Percentiles rank a stretch among this genome's conserved stretches.
phyloP scores from a whole-genome alignment of 805 yeast species.

The Kuraishia floccosa region DNA sequence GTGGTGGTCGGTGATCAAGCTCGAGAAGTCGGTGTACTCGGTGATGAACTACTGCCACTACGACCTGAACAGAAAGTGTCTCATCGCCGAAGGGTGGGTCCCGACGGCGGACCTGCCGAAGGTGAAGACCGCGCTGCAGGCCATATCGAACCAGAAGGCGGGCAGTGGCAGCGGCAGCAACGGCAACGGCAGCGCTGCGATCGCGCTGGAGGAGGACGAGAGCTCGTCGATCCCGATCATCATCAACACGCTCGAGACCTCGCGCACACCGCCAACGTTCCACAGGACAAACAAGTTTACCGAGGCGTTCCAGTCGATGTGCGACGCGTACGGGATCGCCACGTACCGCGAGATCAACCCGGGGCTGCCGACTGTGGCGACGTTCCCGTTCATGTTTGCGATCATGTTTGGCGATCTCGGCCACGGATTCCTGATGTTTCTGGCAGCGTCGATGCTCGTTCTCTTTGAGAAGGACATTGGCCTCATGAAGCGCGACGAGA shows the following conservation, averaged over 20 bases:
- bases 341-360: constrained; percentile 69
- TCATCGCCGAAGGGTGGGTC: constrained; percentile 69
- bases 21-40: constrained; percentile 49
- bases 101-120: constrained; percentile 41
- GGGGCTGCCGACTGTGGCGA: constrained; percentile 61
- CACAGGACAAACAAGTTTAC: constrained; percentile 65
- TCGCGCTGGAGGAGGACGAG: neutral
- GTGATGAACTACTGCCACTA: constrained; percentile 57
- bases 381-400: constrained; percentile 77
- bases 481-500: constrained; percentile 55
- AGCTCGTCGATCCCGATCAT: constrained; percentile 18
- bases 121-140: constrained; percentile 32
- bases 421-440: constrained; percentile 53
- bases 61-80: constrained; percentile 54
- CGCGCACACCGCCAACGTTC: constrained; percentile 60
- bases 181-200: neutral
- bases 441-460: constrained; percentile 45
- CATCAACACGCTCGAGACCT: constrained; percentile 50
- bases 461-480: constrained; percentile 40
- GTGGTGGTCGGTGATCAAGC: constrained; percentile 43
- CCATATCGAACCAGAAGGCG: constrained; percentile 11
- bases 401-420: constrained; percentile 80
- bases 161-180: neutral
- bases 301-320: constrained; percentile 54
- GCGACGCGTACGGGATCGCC: constrained; percentile 72